Conservation (phyloP, 2,329 filamentous ascomycete genomes). For the Clonostachys solani region DNA sequence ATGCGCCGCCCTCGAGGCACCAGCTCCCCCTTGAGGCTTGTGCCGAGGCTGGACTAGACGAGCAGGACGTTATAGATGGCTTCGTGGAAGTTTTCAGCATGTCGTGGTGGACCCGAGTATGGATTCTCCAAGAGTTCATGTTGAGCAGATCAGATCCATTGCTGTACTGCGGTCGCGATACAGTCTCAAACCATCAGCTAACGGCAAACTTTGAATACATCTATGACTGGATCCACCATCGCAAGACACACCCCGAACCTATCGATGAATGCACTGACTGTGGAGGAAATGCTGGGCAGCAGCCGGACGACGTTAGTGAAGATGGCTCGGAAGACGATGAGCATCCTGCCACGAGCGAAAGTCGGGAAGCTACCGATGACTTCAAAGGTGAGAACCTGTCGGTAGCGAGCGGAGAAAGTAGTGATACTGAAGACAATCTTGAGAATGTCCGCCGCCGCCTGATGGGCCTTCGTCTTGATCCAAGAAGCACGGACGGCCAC, state of each 20-base stretch:
- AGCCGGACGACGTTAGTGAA: background rate
- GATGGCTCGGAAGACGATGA: background rate
- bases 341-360: no score
- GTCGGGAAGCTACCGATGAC: no score
- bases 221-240: background rate
- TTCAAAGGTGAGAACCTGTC: no score
- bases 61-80: constrained; percentile 1
- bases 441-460: no score
- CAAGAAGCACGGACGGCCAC: background rate
- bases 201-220: background rate
- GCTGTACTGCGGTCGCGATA: background rate
- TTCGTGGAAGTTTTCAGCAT: constrained; percentile 9
- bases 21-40: background rate
- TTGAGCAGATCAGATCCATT: constrained; percentile 2
- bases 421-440: no score
- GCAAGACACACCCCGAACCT: background rate
- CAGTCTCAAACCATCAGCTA: background rate
- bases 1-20: background rate
- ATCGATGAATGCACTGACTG: background rate
- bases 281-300: background rate
- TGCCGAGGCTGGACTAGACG: constrained; percentile 2
- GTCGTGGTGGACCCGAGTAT: constrained; percentile 17
- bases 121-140: constrained; percentile 19
- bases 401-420: no score
- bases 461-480: no score